phyloP scores from a whole-genome alignment of 2,329 filamentous ascomycete genomes.

The Paecilomyces dactylethromorphus region DNA sequence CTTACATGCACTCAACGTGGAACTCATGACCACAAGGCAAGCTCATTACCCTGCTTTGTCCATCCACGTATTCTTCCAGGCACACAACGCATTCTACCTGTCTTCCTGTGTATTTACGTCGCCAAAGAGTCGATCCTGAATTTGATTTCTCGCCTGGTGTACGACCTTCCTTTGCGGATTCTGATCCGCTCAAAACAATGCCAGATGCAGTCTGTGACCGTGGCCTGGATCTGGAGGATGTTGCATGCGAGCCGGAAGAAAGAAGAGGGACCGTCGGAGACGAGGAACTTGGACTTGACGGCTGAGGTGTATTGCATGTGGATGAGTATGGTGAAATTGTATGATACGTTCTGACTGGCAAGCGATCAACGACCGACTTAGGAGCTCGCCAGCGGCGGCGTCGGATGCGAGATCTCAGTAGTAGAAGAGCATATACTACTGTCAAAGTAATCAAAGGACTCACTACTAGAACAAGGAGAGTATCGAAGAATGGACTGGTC shows the following conservation, averaged over 20 bases:
- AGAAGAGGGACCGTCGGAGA: constrained; percentile 77
- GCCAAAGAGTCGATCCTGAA: constrained; percentile 33
- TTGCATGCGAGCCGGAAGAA: constrained; percentile 22
- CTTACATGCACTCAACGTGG: constrained; percentile 97
- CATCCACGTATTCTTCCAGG: constrained; percentile 91
- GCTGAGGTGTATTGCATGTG: constrained; percentile 48
- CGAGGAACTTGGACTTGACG: constrained; percentile 57
- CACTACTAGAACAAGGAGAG: constrained; percentile 89
- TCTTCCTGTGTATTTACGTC: constrained; percentile 55
- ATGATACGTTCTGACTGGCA: constrained; percentile 94
- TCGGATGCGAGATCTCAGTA: constrained; percentile 81
- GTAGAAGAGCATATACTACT: constrained; percentile 81
- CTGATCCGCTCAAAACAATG: constrained; percentile 15
- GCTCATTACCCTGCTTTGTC: constrained; percentile 92
- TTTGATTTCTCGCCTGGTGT: constrained; percentile 41
- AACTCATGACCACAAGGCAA: constrained; percentile 97
- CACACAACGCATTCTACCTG: constrained; percentile 93
- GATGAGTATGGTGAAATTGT: constrained; percentile 63
- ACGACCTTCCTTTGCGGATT: constrained; percentile 16
- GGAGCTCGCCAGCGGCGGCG: constrained; percentile 92
- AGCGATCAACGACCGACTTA: constrained; percentile 86
- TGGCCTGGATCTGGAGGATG: constrained; percentile 24
- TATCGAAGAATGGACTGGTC: constrained; percentile 90
- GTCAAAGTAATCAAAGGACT: constrained; percentile 89
- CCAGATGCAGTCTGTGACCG: constrained; percentile 33